Base-by-base conservation (phyloP, 2,329 filamentous ascomycete genomes). In the Fusarium sp. region DNA sequence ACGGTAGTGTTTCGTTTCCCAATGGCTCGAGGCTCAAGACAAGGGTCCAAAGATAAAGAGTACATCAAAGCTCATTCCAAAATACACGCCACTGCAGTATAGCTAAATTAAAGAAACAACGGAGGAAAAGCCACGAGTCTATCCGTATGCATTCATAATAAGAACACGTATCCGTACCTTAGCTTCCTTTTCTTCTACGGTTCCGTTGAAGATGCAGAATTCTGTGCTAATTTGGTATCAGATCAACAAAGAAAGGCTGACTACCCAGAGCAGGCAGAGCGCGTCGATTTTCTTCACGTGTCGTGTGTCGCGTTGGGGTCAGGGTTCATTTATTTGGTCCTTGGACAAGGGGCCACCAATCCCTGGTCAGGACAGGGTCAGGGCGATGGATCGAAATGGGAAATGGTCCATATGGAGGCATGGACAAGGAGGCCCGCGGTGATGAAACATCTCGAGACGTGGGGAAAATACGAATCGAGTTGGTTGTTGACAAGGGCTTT, bases 381-480 rank as follows among this genome's bases (percentile, higher is more conserved):
- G 35, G 37, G 22, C 19, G 49, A 52, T 59, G 55, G 55, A 56
- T 47, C 47, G 45, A 60, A 64, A 56, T 64, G 60, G 68, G 55
- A 68, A 58, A 50, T 62, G 49, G 27, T 13, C 27, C 27, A 30
- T 30, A 10, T 23, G 23, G 23, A 23, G 23, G 23, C 23, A 23
- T 23, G 27, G 58, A 62, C 62, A 65, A 63, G 70, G 65, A 64
- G 57, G 39, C 45, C 60, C 63, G 54, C 50, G 62, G 37, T 65
- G 53, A 70, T 73, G 71, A 73, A 73, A 73, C 71, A 73, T 73
- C 40, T 63, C 56, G 40, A 43, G 67, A 71, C 69, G 62, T 73
- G 71, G 71, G 71, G 71, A 73, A 73, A 71, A 73, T 73, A 73
- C 69, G 71, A 72, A 71, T 70, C 57, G 60, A 71, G 65, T 57